These are phyloP conservation scores for Diatrype stigma DNA, from an alignment of 2,329 filamentous ascomycete species.

Conservation along the genomic window DNA sequence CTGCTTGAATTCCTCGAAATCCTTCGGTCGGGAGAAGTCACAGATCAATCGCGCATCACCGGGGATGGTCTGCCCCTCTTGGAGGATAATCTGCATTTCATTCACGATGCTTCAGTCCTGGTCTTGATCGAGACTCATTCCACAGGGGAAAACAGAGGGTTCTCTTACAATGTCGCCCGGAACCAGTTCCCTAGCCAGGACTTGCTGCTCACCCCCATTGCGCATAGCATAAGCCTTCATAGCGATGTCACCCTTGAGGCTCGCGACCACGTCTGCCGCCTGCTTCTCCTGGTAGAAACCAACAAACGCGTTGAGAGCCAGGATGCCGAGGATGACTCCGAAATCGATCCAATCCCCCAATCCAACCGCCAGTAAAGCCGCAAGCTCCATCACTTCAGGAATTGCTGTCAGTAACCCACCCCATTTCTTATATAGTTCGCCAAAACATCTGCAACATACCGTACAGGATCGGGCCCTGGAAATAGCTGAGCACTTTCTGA, in stretches of 20 bases:
- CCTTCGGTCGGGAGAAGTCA: constrained; percentile 65
- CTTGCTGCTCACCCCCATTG: constrained; percentile 62
- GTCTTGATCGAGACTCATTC: too few species aligned
- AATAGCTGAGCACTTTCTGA: constrained; percentile 66
- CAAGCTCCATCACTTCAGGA: constrained; percentile 66
- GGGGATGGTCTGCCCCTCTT: constrained; percentile 68
- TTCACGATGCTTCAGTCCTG: not conserved
- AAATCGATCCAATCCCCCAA: constrained; percentile 74
- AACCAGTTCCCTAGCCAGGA: constrained; percentile 70
- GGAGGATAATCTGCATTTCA: constrained; percentile 54
- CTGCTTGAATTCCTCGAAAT: constrained; percentile 29
- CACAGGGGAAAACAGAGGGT: too few species aligned
- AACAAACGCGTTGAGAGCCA: constrained; percentile 70
- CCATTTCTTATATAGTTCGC: too few species aligned
- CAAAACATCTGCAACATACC: constrained; percentile 49
- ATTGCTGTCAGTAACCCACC: constrained; percentile 2
- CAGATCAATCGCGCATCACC: constrained; percentile 70
- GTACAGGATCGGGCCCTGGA: constrained; percentile 68
- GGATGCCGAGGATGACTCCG: constrained; percentile 72
- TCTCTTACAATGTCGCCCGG: constrained; percentile 67
- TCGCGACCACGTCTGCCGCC: constrained; percentile 71
- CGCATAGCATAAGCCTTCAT: constrained; percentile 68
- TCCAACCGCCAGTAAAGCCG: constrained; percentile 69
- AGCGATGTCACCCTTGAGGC: constrained; percentile 73
- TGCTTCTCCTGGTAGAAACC: constrained; percentile 82